Percentiles rank a stretch among this genome's conserved stretches.
These are phyloP conservation scores for Rhodamnia rubescens DNA, from an alignment of 345 rosid species.

Conservation along the genomic window DNA sequence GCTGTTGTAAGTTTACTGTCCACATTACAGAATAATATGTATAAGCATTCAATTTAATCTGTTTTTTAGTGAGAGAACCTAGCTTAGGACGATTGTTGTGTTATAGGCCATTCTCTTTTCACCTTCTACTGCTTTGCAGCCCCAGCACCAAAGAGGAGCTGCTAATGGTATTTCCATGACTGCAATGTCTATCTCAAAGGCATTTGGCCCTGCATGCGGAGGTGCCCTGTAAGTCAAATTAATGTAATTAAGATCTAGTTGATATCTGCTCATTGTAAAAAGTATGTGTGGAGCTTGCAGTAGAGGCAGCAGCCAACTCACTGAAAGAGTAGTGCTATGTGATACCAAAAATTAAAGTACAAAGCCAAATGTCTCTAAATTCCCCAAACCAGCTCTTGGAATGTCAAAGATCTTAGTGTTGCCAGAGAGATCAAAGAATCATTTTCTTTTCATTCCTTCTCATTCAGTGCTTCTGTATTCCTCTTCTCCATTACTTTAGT, in stretches of 20 bases:
- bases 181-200: slow-evolving; percentile 57
- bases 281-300: background rate
- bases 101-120: background rate
- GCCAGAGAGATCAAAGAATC: background rate
- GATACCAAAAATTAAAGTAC: background rate
- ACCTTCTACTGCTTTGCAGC: slow-evolving; percentile 8
- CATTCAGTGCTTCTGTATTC: background rate
- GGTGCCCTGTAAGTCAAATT: slow-evolving; percentile 44
- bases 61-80: background rate
- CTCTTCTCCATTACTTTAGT: background rate
- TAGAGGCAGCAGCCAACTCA: background rate
- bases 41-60: background rate
- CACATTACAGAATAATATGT: background rate
- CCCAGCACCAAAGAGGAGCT: slow-evolving; percentile 46
- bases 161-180: slow-evolving; percentile 59
- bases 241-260: background rate
- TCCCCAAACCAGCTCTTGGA: background rate
- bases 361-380: background rate
- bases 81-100: background rate
- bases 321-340: background rate
- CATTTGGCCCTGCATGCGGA: slow-evolving; percentile 59
- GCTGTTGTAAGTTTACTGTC: slow-evolving; percentile 26
- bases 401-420: background rate
- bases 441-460: background rate
- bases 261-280: background rate